Percentiles rank a stretch among this genome's conserved stretches.
These are phyloP conservation scores for Earliella scabrosa DNA, from an alignment of 1,284 basidiomycete genomes.

Conservation along the genomic window DNA sequence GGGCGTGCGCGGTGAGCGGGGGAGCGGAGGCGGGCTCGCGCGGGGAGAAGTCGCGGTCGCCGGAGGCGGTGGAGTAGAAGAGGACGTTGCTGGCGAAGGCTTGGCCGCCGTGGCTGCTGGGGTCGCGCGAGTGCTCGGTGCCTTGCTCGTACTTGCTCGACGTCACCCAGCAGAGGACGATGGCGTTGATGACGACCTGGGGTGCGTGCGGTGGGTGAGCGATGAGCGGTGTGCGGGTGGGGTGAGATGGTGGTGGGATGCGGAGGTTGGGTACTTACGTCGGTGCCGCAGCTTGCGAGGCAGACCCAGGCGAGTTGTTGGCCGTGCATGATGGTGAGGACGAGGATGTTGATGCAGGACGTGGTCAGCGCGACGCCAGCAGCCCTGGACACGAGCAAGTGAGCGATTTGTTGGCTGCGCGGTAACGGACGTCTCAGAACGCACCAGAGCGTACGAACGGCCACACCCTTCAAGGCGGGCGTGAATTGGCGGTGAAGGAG, in stretches of 20 bases:
- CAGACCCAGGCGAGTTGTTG: slow-evolving; percentile 58
- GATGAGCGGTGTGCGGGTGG: neutral
- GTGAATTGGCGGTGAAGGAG: slow-evolving; percentile 41
- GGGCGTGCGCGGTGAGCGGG: neutral
- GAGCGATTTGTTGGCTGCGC: neutral
- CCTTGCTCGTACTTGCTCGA: slow-evolving; percentile 12
- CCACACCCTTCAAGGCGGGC: slow-evolving; percentile 39
- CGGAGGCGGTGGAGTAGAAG: slow-evolving; percentile 8
- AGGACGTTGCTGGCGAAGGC: neutral
- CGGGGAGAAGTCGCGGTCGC: no score
- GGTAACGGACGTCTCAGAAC: slow-evolving; percentile 5
- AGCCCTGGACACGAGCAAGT: slow-evolving; percentile 35
- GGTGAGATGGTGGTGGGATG: neutral
- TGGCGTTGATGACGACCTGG: slow-evolving; percentile 32
- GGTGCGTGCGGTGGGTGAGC: neutral
- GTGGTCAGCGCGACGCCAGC: slow-evolving; percentile 49
- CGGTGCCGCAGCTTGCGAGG: slow-evolving; percentile 53
- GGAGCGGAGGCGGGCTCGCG: neutral
- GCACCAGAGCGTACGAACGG: slow-evolving; percentile 45
- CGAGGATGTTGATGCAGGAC: slow-evolving; percentile 48
- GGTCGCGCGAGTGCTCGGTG: slow-evolving; percentile 3
- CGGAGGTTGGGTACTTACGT: slow-evolving; percentile 36
- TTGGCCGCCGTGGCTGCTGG: neutral
- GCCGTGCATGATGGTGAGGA: slow-evolving; percentile 53
- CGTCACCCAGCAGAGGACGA: slow-evolving; percentile 34